Evolutionary conservation across 2,329 filamentous ascomycete genomes (phyloP).

Genomic region (Eurotiales sp.): DNA sequence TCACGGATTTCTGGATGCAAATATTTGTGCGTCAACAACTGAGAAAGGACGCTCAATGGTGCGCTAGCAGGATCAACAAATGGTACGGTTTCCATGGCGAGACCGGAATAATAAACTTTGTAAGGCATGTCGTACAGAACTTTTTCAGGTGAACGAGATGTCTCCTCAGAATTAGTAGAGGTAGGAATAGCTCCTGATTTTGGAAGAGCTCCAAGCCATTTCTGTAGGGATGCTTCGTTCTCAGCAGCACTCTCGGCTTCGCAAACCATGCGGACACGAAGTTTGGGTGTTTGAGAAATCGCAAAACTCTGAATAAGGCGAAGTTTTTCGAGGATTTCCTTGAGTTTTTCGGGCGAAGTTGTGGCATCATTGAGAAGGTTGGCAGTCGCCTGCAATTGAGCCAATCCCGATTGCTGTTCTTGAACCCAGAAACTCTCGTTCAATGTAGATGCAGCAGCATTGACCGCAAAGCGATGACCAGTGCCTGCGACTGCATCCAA

Average conservation of each 20-base stretch:
- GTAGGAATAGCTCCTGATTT: conserved; percentile 33
- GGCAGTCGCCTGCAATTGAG: conserved; percentile 81
- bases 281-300: conserved; percentile 60
- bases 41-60: conserved; percentile 79
- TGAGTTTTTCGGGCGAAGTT: conserved; percentile 63
- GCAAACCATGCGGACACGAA: conserved; percentile 83
- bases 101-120: conserved; percentile 90
- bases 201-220: conserved; percentile 65
- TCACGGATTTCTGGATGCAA: conserved; percentile 96
- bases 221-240: conserved; percentile 68
- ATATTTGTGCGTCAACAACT: conserved; percentile 93
- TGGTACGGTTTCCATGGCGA: conserved; percentile 76
- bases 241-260: conserved; percentile 65
- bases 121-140: conserved; percentile 93
- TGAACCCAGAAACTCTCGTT: conserved; percentile 67
- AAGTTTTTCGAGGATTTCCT: conserved; percentile 74
- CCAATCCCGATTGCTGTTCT: conserved; percentile 86
- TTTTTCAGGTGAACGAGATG: conserved; percentile 46
- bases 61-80: conserved; percentile 74
- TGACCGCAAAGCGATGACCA: conserved; percentile 81
- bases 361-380: conserved; percentile 67
- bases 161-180: conserved; percentile 29
- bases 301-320: conserved; percentile 80
- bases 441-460: conserved; percentile 76
- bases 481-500: conserved; percentile 88